Percentiles rank a stretch among this genome's conserved stretches.
Evolutionary conservation across 371 early-diverging fungal genomes (phyloP).

Genomic region (Mucor sp.): DNA sequence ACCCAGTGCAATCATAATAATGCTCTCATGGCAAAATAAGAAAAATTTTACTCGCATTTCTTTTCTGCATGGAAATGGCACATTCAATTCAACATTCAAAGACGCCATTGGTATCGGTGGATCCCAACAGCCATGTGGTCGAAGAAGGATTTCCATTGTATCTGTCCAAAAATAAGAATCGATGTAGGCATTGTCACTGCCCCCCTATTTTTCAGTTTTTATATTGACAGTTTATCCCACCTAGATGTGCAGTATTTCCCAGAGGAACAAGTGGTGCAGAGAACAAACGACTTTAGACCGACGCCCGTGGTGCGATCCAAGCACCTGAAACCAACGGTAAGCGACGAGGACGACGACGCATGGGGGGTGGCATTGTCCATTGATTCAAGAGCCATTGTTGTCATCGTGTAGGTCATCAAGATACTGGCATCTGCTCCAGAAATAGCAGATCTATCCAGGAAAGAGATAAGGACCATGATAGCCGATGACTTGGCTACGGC

Average conservation of each 20-base stretch:
- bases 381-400: background rate
- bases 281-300: constrained; percentile 19
- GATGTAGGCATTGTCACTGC: background rate
- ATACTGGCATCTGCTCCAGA: background rate
- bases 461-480: background rate
- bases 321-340: background rate
- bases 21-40: too few species aligned
- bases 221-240: background rate
- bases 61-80: background rate
- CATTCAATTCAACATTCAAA: background rate
- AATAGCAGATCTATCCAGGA: background rate
- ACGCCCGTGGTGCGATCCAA: background rate
- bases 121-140: constrained; percentile 7
- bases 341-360: background rate
- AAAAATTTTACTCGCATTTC: background rate
- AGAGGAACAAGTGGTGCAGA: constrained; percentile 5
- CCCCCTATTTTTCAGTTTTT: background rate
- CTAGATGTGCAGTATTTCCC: constrained; percentile 7
- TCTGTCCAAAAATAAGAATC: background rate
- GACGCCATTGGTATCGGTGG: background rate
- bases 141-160: constrained; percentile 7
- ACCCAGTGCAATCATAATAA: too few species aligned
- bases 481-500: background rate
- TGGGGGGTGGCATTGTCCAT: background rate
- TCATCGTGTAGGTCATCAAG: background rate